Conservation (phyloP, 306 rosid species). For the Vigna trinervia region DNA sequence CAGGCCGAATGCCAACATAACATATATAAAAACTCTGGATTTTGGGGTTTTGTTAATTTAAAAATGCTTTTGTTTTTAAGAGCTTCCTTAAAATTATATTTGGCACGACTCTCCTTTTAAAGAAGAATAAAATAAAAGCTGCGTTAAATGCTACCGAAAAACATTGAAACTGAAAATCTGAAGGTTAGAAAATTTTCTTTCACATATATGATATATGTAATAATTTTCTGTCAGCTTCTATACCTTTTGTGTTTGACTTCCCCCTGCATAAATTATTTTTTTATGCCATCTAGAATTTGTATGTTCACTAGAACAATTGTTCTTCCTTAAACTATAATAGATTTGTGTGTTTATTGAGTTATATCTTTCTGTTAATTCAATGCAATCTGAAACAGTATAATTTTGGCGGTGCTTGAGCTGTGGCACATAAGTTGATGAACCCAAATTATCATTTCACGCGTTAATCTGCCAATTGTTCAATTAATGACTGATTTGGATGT, state of each 20-base stretch:
- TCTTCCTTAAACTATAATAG: constrained; percentile 2
- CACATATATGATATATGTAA: constrained; percentile 20
- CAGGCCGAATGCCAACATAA: too few species aligned
- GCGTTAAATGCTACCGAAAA: too few species aligned
- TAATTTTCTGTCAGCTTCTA: constrained; percentile 1
- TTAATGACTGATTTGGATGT: constrained; percentile 27
- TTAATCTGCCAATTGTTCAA: neutral
- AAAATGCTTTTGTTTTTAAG: too few species aligned
- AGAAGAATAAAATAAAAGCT: too few species aligned
- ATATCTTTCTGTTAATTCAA: neutral
- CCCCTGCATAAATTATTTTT: neutral
- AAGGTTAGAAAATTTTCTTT: constrained; percentile 21
- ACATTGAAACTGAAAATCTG: too few species aligned
- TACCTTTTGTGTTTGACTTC: constrained; percentile 9
- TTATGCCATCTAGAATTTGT: constrained; percentile 18
- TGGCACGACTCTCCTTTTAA: too few species aligned
- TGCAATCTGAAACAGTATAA: neutral
- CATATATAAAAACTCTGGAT: too few species aligned
- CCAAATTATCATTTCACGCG: constrained; percentile 28
- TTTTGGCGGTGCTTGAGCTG: neutral
- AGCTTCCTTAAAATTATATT: too few species aligned
- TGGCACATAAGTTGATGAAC: constrained; percentile 1
- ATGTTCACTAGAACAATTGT: neutral
- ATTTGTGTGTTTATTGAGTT: neutral
- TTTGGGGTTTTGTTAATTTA: too few species aligned